Evolutionary conservation across 108 stramenopile species (phyloP), one percentile per base, ranked within the genome.

Genomic region (Cyclostephanos invisitatus): DNA sequence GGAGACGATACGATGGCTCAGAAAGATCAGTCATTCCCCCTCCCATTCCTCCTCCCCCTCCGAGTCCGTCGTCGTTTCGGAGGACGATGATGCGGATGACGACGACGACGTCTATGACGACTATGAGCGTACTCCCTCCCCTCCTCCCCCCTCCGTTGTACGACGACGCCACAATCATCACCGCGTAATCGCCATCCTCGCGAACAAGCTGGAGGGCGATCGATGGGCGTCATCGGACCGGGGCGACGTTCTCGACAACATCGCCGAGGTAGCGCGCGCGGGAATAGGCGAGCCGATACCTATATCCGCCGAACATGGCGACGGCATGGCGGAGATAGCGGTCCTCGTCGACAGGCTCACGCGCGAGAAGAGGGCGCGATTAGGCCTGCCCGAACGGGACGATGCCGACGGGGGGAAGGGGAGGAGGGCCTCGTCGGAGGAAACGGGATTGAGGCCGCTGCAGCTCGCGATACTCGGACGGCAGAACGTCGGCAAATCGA

Each of bases 401-500:
- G 74, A 80, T 15, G 68, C 66, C 21, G 64, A 56, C 48, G 55
- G 63, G 32, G 50, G 67, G 53, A 47, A 28, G 36, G 59, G 38
- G n/a, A 44, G 5, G 4, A 57, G 70, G 75, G 18, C 37, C 58
- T 14, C 44, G 12, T 46, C 44, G 12, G 44, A 32, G 59, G 25
- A 62, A 9, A 10, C 55, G 8, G 51, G 17, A 74, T 82, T 21
- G 24, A 91, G 91, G 67, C 87, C 91, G 15, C 51, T 94, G 46
- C 90, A 90, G 75, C 78, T 96, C 60, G 96, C 96, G 11, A 86
- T 96, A 49, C 67, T 96, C 67, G 96, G 96, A 14, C 82, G 90
- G 20, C 91, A 89, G 55, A 96, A 96, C 73, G 96, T 96, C 20
- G 96, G 96, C 1, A 96, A 96, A 65, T 88, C 80, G 7, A 96